Evolutionary conservation across 164 flowering plant genomes (phyloP), one percentile per base, ranked within the genome.

Genomic region (Chloranthus sessilifolius): DNA sequence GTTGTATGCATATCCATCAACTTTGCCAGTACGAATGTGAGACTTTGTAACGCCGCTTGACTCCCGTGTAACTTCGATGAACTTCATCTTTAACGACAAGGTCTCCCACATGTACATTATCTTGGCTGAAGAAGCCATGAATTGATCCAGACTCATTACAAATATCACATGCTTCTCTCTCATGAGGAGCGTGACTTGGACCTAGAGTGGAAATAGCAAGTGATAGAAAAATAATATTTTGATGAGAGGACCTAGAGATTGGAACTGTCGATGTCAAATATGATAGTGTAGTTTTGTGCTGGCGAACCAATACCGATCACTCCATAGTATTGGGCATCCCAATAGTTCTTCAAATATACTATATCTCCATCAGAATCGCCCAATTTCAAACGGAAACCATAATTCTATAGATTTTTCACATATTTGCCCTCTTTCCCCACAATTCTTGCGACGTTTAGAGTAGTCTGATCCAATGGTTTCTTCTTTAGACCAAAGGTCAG

Each of bases 201-300:
- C 70, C 54, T 76, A 9, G 74, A 16, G 59, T 88, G 92, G 59
- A 81, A 69, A 38, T 62, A 81, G 73, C 95, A 85, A 25, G 91
- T 81, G 49, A 83, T 86, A 37, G 84, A 83, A 29, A 74, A 49
- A 36, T 52, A 47, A 59, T 84, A 83, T 61, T 68, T 77, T 4
- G 91, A 73, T 34, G 90, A 83, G 0, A 87, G 85, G 21, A 83
- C 75, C 91, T 87, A 83, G 7, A 80, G 72, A 49, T 83, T 80
- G 19, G 90, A 74, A 60, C 80, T 78, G 14, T 78, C 85, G 22
- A 85, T 83, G 30, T 83, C 85, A 52, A 80, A 80, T 5, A 78
- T 62, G 11, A 80, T 82, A 27, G 59, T 61, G 52, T 80, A 83
- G n/a, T 24, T 69, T 53, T 83, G 90, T 6, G 82, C 70, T 7